These are phyloP conservation scores for Cryptococcus maquisensis DNA, from an alignment of 1,284 basidiomycete genomes.

Conservation along the genomic window DNA sequence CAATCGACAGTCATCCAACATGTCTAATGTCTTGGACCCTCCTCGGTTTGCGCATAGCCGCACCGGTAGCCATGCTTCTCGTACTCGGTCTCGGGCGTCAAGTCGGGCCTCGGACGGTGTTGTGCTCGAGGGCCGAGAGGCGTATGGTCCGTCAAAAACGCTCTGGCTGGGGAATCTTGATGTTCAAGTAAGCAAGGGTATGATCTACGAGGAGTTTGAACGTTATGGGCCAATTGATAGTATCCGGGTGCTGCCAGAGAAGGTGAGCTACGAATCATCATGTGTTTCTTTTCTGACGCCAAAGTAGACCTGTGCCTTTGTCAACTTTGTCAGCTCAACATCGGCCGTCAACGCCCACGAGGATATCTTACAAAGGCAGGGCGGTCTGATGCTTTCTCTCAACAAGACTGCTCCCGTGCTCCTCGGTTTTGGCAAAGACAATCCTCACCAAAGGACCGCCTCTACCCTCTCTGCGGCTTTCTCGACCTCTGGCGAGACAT, in stretches of 20 bases:
- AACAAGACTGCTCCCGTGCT: conserved; percentile 88
- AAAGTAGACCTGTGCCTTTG: conserved; percentile 88
- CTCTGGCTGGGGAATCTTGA: conserved; percentile 98
- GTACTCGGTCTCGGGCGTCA: conserved; percentile 41
- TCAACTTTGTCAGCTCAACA: conserved; percentile 91
- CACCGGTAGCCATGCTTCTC: conserved; percentile 42
- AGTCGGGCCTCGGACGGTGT: conserved; percentile 15
- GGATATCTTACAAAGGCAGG: conserved; percentile 88
- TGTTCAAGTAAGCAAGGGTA: conserved; percentile 84
- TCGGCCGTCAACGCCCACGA: conserved; percentile 97
- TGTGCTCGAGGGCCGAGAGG: no score
- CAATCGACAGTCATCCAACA: conserved; percentile 52
- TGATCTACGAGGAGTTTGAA: conserved; percentile 89
- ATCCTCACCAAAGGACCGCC: conserved; percentile 75
- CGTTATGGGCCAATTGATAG: conserved; percentile 96
- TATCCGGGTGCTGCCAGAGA: conserved; percentile 86
- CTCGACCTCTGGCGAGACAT: conserved; percentile 52
- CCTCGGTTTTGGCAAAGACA: conserved; percentile 95
- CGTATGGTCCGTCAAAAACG: conserved; percentile 68
- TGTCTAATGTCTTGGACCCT: conserved; percentile 62
- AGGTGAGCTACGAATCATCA: conserved; percentile 56
- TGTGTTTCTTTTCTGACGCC: background rate
- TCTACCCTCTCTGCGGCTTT: conserved; percentile 64
- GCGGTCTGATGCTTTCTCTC: conserved; percentile 81
- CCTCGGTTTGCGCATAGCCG: conserved; percentile 36